phyloP scores from a whole-genome alignment of 352 stramenopile species.

The Phytophthora nicotianae region DNA sequence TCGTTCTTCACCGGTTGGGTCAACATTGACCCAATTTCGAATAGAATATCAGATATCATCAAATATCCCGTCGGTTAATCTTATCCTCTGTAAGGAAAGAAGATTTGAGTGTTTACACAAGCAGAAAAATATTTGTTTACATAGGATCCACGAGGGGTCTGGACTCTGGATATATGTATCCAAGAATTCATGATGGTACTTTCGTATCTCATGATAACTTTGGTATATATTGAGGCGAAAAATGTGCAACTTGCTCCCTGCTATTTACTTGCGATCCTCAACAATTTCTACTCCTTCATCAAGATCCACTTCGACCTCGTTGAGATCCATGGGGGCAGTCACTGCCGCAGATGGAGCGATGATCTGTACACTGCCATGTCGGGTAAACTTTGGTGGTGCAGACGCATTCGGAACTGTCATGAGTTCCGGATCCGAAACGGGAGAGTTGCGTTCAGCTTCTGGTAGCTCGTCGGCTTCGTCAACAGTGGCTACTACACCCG shows the following conservation, averaged over 20 bases:
- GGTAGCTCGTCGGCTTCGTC: conserved; percentile 24
- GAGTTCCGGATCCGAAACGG: conserved; percentile 37
- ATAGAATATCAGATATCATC: no score
- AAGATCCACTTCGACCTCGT: conserved; percentile 41
- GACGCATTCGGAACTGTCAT: conserved; percentile 36
- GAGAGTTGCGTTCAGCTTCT: conserved; percentile 15
- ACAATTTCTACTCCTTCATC: conserved; percentile 29
- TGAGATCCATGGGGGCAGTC: conserved; percentile 28
- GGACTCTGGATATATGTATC: no score
- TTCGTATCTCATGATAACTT: no score
- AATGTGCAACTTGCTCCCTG: conserved; percentile 5
- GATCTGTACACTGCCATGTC: conserved; percentile 72
- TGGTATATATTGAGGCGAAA: no score
- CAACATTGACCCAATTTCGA: no score
- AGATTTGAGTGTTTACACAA: no score
- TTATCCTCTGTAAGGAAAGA: no score
- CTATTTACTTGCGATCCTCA: conserved; percentile 31
- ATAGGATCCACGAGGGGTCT: no score
- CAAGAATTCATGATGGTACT: no score
- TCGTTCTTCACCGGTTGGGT: no score
- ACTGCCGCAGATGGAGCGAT: conserved; percentile 43
- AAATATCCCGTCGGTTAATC: no score
- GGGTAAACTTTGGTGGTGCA: conserved; percentile 55
- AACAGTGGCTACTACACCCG: conserved; percentile 7
- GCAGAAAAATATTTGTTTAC: no score